phyloP scores from a whole-genome alignment of 352 stramenopile species.

The Lagenidium giganteum region DNA sequence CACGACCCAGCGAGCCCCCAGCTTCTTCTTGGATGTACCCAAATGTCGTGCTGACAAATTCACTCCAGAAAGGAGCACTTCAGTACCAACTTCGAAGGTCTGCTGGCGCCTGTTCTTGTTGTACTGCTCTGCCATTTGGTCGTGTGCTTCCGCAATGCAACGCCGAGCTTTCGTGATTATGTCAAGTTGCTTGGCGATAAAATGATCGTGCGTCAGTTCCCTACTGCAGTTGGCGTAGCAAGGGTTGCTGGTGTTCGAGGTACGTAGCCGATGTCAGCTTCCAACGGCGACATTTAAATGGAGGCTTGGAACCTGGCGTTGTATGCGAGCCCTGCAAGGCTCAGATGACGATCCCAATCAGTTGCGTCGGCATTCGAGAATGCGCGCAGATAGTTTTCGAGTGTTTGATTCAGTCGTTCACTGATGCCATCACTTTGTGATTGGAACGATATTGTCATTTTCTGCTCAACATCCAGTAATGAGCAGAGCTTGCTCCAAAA shows the following conservation, averaged over 20 bases:
- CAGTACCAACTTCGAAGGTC: conserved; percentile 5
- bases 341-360: conserved; percentile 7
- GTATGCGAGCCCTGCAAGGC: conserved; percentile 10
- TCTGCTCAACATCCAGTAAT: conserved; percentile 7
- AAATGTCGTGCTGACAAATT: conserved; percentile 8
- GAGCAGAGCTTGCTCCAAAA: conserved; percentile 11
- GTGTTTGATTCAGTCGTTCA: conserved; percentile 11
- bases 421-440: conserved; percentile 10
- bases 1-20: conserved; percentile 11
- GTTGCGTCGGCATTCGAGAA: conserved; percentile 5
- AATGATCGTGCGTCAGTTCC: background rate
- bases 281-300: conserved; percentile 12
- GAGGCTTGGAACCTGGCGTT: conserved; percentile 8
- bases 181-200: conserved; percentile 3
- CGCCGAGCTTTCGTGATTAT: background rate
- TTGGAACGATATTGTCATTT: conserved; percentile 5
- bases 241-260: background rate
- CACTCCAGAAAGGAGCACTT: conserved; percentile 6
- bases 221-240: conserved; percentile 1
- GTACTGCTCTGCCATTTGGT: conserved; percentile 8
- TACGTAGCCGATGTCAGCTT: conserved; percentile 10
- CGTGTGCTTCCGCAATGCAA: background rate
- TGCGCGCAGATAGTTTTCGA: conserved; percentile 7
- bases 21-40: conserved; percentile 12
- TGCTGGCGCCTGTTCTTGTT: conserved; percentile 2